A percentile compares a stretch with the other conserved stretches of the same genome.
phyloP scores from a whole-genome alignment of 805 yeast genomes.

The Yamadazyma akitaensis region DNA sequence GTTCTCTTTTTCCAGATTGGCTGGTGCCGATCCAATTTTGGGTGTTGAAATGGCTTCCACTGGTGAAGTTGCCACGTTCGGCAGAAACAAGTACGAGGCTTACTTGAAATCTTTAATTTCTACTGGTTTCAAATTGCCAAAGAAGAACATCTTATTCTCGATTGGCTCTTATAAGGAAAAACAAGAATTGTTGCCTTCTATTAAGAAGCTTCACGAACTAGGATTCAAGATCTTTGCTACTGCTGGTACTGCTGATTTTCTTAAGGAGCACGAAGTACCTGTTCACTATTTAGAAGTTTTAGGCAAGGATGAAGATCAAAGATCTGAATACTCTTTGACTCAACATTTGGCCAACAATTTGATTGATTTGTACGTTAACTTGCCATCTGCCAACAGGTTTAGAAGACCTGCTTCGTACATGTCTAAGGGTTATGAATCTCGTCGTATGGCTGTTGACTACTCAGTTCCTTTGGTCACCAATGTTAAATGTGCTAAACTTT shows the following conservation, averaged over 20 bases:
- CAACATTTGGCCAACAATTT: conserved; percentile 95
- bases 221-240: conserved; percentile 95
- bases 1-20: conserved; percentile 95
- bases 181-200: conserved; percentile 86
- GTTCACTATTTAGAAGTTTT: conserved; percentile 92
- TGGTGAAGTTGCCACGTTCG: conserved; percentile 97
- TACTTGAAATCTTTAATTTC: conserved; percentile 91
- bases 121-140: conserved; percentile 92
- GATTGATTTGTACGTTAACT: conserved; percentile 92
- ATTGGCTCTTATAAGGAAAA: conserved; percentile 97
- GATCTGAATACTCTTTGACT: conserved; percentile 90
- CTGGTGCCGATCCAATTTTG: conserved; percentile 98
- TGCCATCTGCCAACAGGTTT: conserved; percentile 95
- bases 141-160: conserved; percentile 89
- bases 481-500: conserved; percentile 93
- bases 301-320: conserved; percentile 69
- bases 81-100: conserved; percentile 95
- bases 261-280: conserved; percentile 90
- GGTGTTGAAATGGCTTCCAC: conserved; percentile 99
- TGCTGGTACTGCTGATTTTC: conserved; percentile 98
- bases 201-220: conserved; percentile 71
- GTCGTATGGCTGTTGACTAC: conserved; percentile 99
- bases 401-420: conserved; percentile 98
- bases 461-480: conserved; percentile 97
- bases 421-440: conserved; percentile 95